Base-by-base conservation (phyloP, 2,329 filamentous ascomycete genomes). In the Helotiales sp. region DNA sequence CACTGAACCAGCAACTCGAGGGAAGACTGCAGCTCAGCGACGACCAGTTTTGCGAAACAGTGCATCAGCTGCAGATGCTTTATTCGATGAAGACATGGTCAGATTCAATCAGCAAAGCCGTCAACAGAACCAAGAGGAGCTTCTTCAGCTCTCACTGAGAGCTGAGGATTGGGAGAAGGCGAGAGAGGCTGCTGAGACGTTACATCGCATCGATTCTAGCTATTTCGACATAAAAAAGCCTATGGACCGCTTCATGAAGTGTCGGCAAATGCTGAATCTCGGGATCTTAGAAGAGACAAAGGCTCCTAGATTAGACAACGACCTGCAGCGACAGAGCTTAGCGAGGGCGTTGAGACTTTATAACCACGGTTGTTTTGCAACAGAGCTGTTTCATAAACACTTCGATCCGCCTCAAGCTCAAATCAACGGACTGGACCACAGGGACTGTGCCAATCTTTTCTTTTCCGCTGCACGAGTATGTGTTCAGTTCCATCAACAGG, bases 341-440 rank as follows among this genome's bases (percentile, higher is more conserved):
- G 45, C 43, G 11, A 61, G 52, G 15, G 59, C 59, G 1, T 32
- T 61, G 28, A 34, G 59, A 37, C 43, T 50, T 10, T 61, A 61
- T n/a, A 61, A 61, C 11, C 59, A 61, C 22, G 59, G 59, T 11
- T 61, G 59, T 50, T 61, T 50, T 37, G 59, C 59, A 32, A 61
- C 59, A n/a, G 59, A 61, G n/a, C 34, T 61, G 2, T 61, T 61
- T n/a, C 59, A 61, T 22, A 61, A 61, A 61, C 47, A 61, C n/a
- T 61, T 61, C 28, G 59, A 61, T 40, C 59, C 59, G 2, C 59
- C 59, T 24, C 43, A 61, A 50, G 59, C 43, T 11, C 59, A 61
- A 24, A 45, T 61, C n/a, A 61, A 61, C 28, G 59, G 59, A 3
- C n/a, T 61, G 2, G 59, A 61, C 20, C 59, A 61, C 22, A 50